Evolutionary conservation across 2,329 filamentous ascomycete genomes (phyloP).

Genomic region (Chaetomium olivaceum): DNA sequence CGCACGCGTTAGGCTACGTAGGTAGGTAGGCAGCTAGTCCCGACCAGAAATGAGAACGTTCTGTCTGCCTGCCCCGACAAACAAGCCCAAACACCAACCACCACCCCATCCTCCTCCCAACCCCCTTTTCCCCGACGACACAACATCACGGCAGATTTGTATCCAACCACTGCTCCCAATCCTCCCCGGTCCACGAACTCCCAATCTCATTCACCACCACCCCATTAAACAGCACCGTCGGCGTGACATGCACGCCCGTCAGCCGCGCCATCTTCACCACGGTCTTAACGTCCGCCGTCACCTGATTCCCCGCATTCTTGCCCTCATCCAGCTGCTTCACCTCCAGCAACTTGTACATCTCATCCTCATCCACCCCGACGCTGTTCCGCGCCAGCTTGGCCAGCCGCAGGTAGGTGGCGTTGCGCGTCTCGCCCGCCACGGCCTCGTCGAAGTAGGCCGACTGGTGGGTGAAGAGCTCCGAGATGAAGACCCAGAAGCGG

Average conservation of each 20-base stretch:
- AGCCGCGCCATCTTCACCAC: slow-evolving; percentile 78
- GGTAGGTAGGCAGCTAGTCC: background rate
- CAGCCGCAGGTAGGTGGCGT: slow-evolving; percentile 78
- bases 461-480: slow-evolving; percentile 65
- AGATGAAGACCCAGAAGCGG: slow-evolving; percentile 79
- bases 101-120: no score
- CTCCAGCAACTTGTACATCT: slow-evolving; percentile 67
- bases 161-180: slow-evolving; percentile 84
- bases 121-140: no score
- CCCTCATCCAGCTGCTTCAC: slow-evolving; percentile 63
- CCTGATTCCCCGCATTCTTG: slow-evolving; percentile 75
- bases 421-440: slow-evolving; percentile 80
- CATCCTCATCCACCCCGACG: slow-evolving; percentile 70
- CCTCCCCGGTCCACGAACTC: slow-evolving; percentile 73
- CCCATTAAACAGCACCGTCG: slow-evolving; percentile 86
- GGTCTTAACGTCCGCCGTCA: slow-evolving; percentile 83
- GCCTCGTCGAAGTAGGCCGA: slow-evolving; percentile 79
- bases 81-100: background rate
- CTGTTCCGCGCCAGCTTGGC: slow-evolving; percentile 66
- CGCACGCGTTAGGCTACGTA: background rate
- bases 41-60: background rate
- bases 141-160: slow-evolving; percentile 49
- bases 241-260: slow-evolving; percentile 84
- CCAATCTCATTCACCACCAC: slow-evolving; percentile 77
- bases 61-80: background rate